phyloP scores from a whole-genome alignment of 108 stramenopile genomes.

The Mediolabrus comicus region DNA sequence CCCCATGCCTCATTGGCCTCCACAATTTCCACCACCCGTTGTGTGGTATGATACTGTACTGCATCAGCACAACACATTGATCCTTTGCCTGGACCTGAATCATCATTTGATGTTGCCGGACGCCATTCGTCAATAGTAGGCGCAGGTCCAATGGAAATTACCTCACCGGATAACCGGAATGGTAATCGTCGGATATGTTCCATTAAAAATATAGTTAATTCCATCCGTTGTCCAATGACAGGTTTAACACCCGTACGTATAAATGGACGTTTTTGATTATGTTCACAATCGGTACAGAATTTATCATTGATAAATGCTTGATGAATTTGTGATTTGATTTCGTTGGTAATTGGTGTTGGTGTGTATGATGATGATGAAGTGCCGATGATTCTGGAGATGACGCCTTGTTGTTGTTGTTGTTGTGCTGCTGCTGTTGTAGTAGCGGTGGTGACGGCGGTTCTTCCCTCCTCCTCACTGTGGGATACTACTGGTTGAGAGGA shows the following conservation, averaged over 20 bases:
- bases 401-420: no score
- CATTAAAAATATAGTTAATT: conserved; percentile 14
- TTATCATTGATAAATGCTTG: conserved; percentile 21
- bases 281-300: conserved; percentile 16
- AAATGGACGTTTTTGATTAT: conserved; percentile 24
- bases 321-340: conserved; percentile 6
- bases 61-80: conserved; percentile 12
- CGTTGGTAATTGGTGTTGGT: background rate
- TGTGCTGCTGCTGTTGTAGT: no score
- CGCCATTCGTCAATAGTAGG: background rate
- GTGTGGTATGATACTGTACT: conserved; percentile 1
- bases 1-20: background rate
- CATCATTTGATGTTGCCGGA: conserved; percentile 12
- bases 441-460: no score
- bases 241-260: conserved; percentile 3
- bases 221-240: conserved; percentile 9
- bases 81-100: conserved; percentile 15
- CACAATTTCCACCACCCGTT: background rate
- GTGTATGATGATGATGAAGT: no score
- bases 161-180: conserved; percentile 26
- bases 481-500: no score
- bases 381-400: no score
- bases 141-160: conserved; percentile 9
- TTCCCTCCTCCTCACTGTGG: no score
- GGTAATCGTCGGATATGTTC: conserved; percentile 1